Evolutionary conservation across 2,329 filamentous ascomycete genomes (phyloP), one percentile per base, ranked within the genome.

Genomic region (Zymoseptoria tritici): DNA sequence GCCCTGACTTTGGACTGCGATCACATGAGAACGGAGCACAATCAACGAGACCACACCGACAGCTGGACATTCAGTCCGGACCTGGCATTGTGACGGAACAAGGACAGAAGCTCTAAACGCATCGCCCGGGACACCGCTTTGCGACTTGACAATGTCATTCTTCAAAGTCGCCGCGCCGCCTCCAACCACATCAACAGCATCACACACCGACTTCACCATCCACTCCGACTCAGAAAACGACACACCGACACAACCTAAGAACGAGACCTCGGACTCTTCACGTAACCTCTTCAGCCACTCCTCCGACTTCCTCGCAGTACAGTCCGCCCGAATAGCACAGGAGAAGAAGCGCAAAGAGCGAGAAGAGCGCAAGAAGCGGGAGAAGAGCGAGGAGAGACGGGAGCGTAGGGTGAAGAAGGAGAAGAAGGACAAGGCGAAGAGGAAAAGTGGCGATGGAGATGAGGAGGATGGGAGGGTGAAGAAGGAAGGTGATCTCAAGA

Each of bases 241-340:
- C 16, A n/a, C 36, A 46, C 36, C 36, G 13, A 46, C 36, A 16
- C 49, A 50, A 19, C 49, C 13, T n/a, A 49, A 53, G 29, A 7
- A 64, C 67, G 26, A 66, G 64, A 29, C 53, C 62, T 46, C 62
- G 62, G 50, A 29, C 58, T 2, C 42, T 56, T 16, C 29, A 42
- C 26, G 52, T 58, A 56, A 75, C 64, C 72, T 80, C 26, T 80
- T 80, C 64, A 77, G 74, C 56, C 76, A 78, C 57, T 74, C 76
- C 2, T 72, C 69, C 21, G 66, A 66, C 8, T 78, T 74, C 66
- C 63, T 66, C 19, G 70, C 74, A 8, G 69, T 78, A 13, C 56
- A 62, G 36, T 57, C 54, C 20, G 63, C 65, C 19, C 56, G 57
- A 36, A 56, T 62, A 21, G 62, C 60, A 58, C 59, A 62, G 4